Evolutionary conservation across 192 early-diverging fungal species (phyloP), one percentile per base, ranked within the genome.

Genomic region (Linnemannia elongata): DNA sequence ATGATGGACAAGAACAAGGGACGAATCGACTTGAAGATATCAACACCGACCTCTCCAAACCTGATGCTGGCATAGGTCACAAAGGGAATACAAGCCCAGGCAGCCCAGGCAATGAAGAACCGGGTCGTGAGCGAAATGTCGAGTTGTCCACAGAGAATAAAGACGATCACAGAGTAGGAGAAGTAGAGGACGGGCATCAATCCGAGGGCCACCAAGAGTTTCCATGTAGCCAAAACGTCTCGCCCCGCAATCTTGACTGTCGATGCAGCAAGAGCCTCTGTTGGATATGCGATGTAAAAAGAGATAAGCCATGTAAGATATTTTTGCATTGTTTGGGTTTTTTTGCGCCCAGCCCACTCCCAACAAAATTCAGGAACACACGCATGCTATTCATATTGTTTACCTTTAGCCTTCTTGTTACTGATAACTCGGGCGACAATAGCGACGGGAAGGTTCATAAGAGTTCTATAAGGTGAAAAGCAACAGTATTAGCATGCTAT

Each of bases 221-320:
- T 99, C 98, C 98, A 99, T 9, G 98, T 98, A 0, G 96, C 97
- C 27, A 99, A 90, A 13, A 99, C 99, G 82, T 99, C 99, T 45
- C 95, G 92, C 36, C 97, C 99, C 70, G 94, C 94, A 81, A 99
- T 95, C 84, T 99, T 99, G 63, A 99, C 97, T 30, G 93, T 96
- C 13, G 97, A 98, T n/a, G 92, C 95, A 9, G 93, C 94, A 68
- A 97, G 90, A 0, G 98, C 98, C 76, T 95, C 95, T 85, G 83
- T 81, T 57, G 74, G 66, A 33, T 3, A 8, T 13, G 12, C 1
- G 24, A 24, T 35, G n/a, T 42, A 39, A 39, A 33, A 38, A 17
- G 2, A 72, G n/a, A 69, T 2, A 44, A 35, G 24, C 41, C 17
- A 20, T 52, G 18, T 66, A 13, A 66, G 60, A 66, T n/a, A 33